Percentiles rank a stretch among this genome's conserved stretches.
These are phyloP conservation scores for Papiliotrema terrestris DNA, from an alignment of 1,284 basidiomycete genomes.

Conservation along the genomic window DNA sequence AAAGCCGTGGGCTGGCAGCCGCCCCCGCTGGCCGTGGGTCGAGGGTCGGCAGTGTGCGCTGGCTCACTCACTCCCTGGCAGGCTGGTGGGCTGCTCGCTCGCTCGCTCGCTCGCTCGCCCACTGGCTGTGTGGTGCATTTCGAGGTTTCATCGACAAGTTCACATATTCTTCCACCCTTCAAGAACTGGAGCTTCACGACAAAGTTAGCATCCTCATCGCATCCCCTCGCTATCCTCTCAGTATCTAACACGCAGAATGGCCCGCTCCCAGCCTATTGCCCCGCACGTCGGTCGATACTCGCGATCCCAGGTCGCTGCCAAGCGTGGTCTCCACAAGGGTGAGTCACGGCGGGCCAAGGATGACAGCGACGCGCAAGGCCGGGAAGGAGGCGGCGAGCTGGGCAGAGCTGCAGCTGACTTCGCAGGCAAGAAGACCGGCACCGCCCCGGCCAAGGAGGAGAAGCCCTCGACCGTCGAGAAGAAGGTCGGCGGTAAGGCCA, in stretches of 20 bases:
- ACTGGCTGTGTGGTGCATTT: not conserved
- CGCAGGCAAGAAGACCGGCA: constrained; percentile 68
- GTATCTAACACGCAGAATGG: constrained; percentile 56
- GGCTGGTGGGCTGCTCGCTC: no score
- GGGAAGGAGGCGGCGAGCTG: not conserved
- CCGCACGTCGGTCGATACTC: constrained; percentile 80
- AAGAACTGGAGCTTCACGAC: not conserved
- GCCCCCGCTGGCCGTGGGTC: no score
- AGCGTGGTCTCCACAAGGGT: constrained; percentile 65
- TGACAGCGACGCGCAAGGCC: no score
- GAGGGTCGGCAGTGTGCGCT: no score
- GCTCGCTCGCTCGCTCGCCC: no score
- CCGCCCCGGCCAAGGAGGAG: constrained; percentile 60
- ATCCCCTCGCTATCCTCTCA: not conserved
- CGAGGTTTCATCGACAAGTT: not conserved
- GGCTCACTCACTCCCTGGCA: no score
- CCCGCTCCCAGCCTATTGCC: constrained; percentile 83
- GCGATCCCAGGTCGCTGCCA: constrained; percentile 72
- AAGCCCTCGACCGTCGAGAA: constrained; percentile 65
- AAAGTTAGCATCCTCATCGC: constrained; percentile 4
- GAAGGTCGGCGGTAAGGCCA: constrained; percentile 82
- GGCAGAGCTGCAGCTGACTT: not conserved
- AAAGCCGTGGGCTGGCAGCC: no score
- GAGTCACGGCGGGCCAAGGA: constrained; percentile 14
- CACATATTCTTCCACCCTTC: not conserved